Evolutionary conservation across 208 protist genomes (phyloP).

Genomic region (Acanthamoeba culbertsoni): DNA sequence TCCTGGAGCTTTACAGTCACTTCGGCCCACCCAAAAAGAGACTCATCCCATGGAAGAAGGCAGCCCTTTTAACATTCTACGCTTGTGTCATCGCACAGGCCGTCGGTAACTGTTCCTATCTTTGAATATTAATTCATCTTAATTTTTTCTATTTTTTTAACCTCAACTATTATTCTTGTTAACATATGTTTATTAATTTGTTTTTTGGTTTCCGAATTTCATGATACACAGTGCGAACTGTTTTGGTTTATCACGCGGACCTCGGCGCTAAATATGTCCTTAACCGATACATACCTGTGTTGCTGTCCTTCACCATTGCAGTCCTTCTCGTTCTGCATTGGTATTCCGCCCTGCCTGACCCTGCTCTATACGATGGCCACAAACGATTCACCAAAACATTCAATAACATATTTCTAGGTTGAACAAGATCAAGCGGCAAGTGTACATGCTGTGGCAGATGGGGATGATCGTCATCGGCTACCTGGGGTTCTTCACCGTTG

Average conservation of each 20-base stretch:
- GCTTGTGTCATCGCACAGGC: slow-evolving; percentile 34
- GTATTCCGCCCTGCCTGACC: too few species aligned
- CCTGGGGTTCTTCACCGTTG: slow-evolving; percentile 29
- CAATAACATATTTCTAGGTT: neutral
- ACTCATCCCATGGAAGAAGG: slow-evolving; percentile 46
- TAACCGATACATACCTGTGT: neutral
- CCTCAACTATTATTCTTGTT: neutral
- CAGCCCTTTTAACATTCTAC: slow-evolving; percentile 32
- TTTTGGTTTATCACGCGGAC: neutral
- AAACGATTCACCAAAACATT: neutral
- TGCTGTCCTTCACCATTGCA: slow-evolving; percentile 45
- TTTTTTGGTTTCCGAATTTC: neutral
- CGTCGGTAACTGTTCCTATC: neutral
- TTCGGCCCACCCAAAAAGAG: neutral
- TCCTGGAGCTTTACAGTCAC: slow-evolving; percentile 28
- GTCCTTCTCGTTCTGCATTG: slow-evolving; percentile 50
- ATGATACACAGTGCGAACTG: slow-evolving; percentile 17
- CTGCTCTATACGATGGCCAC: neutral
- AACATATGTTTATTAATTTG: neutral
- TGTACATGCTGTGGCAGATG: slow-evolving; percentile 56
- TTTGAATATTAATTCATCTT: neutral
- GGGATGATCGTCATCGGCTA: slow-evolving; percentile 31
- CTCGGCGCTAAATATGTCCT: slow-evolving; percentile 28
- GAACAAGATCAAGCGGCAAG: slow-evolving; percentile 56
- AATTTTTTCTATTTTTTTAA: neutral